A percentile compares a stretch with the other conserved stretches of the same genome.
Evolutionary conservation across 2,329 filamentous ascomycete species (phyloP).

Genomic region (Curvularia spicifera): DNA sequence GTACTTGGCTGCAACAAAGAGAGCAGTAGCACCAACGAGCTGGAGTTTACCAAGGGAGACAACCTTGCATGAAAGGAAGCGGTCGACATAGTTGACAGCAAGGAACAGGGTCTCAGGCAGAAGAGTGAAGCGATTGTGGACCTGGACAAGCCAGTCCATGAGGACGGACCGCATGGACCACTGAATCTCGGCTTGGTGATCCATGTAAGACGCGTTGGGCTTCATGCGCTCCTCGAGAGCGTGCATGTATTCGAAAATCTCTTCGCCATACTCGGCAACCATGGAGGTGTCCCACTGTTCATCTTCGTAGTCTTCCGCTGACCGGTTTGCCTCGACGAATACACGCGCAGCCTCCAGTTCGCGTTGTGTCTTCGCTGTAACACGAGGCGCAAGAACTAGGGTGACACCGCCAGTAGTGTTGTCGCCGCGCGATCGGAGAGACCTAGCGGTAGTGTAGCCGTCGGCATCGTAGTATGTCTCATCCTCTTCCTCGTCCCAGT

Average conservation of each 20-base stretch:
- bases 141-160: constrained; percentile 98
- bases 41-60: constrained; percentile 95
- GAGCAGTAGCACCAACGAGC: constrained; percentile 91
- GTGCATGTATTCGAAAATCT: constrained; percentile 93
- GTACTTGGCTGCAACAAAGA: constrained; percentile 96
- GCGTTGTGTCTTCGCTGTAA: constrained; percentile 70
- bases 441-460: constrained; percentile 76
- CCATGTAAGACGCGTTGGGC: constrained; percentile 94
- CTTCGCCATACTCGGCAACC: constrained; percentile 95
- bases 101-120: constrained; percentile 95
- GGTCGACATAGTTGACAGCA: constrained; percentile 95
- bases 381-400: constrained; percentile 73
- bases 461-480: constrained; percentile 77
- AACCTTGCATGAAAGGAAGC: constrained; percentile 92
- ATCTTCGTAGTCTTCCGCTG: constrained; percentile 80
- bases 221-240: constrained; percentile 86
- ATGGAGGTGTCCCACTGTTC: constrained; percentile 94
- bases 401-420: constrained; percentile 71
- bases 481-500: constrained; percentile 74
- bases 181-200: constrained; percentile 93
- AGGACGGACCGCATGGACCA: constrained; percentile 98
- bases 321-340: constrained; percentile 70
- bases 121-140: constrained; percentile 88
- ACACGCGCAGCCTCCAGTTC: constrained; percentile 74
- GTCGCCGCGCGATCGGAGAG: constrained; percentile 76